These are phyloP conservation scores for Seiridium unicorne DNA, from an alignment of 2,329 filamentous ascomycete species.

Conservation along the genomic window DNA sequence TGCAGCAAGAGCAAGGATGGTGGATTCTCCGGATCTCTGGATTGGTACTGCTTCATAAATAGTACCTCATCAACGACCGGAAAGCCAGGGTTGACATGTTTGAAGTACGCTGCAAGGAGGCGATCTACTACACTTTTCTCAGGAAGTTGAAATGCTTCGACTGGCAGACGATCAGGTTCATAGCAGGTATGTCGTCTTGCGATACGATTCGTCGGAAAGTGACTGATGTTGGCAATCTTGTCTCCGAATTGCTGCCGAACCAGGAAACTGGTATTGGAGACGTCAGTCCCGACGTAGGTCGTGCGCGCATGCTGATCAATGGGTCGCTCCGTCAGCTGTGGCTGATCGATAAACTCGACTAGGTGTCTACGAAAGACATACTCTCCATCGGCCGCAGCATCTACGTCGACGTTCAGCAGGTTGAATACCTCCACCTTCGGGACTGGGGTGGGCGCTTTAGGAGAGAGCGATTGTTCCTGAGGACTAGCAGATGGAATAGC, in stretches of 20 bases:
- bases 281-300: slow-evolving; percentile 54
- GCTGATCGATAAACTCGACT: slow-evolving; percentile 48
- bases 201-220: slow-evolving; percentile 39
- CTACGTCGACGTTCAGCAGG: not conserved
- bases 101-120: slow-evolving; percentile 49
- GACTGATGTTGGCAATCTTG: slow-evolving; percentile 22
- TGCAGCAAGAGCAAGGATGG: slow-evolving; percentile 49
- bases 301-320: slow-evolving; percentile 47
- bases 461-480: not conserved
- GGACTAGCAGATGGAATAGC: not conserved
- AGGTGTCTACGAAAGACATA: slow-evolving; percentile 44
- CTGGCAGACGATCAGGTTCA: slow-evolving; percentile 40
- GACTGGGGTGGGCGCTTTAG: slow-evolving; percentile 3
- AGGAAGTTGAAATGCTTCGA: slow-evolving; percentile 48
- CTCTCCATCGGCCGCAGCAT: slow-evolving; percentile 23
- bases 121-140: slow-evolving; percentile 46
- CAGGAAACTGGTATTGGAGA: slow-evolving; percentile 55
- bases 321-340: slow-evolving; percentile 40
- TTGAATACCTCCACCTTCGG: not conserved
- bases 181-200: slow-evolving; percentile 36
- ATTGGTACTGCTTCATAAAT: slow-evolving; percentile 49
- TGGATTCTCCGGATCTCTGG: slow-evolving; percentile 39
- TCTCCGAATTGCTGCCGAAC: slow-evolving; percentile 43
- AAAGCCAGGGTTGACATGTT: slow-evolving; percentile 47
- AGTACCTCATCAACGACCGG: slow-evolving; percentile 50